phyloP scores from a whole-genome alignment of 2,329 filamentous ascomycete species.

The Aspergillus sp. region DNA sequence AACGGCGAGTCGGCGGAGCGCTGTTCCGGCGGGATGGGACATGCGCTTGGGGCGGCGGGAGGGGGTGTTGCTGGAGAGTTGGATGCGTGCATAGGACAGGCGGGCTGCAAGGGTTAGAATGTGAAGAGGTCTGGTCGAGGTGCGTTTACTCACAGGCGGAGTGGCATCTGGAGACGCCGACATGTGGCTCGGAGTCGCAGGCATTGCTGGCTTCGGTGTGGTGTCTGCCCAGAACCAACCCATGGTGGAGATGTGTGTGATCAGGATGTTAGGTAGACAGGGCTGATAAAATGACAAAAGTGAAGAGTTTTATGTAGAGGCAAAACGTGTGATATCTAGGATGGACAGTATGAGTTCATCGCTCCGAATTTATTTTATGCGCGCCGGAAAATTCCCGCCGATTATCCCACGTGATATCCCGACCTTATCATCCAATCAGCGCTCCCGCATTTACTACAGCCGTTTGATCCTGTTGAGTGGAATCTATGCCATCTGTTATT shows the following conservation, averaged over 20 bases:
- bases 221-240: slow-evolving; percentile 71
- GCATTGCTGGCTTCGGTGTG: slow-evolving; percentile 35
- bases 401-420: slow-evolving; percentile 4
- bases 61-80: slow-evolving; percentile 30
- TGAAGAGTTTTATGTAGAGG: background rate
- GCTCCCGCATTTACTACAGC: background rate
- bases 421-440: slow-evolving; percentile 12
- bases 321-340: background rate
- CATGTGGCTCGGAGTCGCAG: slow-evolving; percentile 49
- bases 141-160: slow-evolving; percentile 52
- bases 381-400: slow-evolving; percentile 6
- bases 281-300: background rate
- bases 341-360: slow-evolving; percentile 4
- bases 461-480: no score
- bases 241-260: slow-evolving; percentile 45
- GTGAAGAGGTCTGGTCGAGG: background rate
- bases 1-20: slow-evolving; percentile 52
- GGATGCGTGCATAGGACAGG: slow-evolving; percentile 68
- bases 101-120: slow-evolving; percentile 50
- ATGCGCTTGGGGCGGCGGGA: slow-evolving; percentile 33
- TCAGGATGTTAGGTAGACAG: background rate
- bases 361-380: slow-evolving; percentile 4
- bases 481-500: no score
- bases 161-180: slow-evolving; percentile 45
- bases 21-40: slow-evolving; percentile 35